Evolutionary conservation across 129 eudicot genomes (phyloP).

Genomic region (Flaveria ramosissima): DNA sequence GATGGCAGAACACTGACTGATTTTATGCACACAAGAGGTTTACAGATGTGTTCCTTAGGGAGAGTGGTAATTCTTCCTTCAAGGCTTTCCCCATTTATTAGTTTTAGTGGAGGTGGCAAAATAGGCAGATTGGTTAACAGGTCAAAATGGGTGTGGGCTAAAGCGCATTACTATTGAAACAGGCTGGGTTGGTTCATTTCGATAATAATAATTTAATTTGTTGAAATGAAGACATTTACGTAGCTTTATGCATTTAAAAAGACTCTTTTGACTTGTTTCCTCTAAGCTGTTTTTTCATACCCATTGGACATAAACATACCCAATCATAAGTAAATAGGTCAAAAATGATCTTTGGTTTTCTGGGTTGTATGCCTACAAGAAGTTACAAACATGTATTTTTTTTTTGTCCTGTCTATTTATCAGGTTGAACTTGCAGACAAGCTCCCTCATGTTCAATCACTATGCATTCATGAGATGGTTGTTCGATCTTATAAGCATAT

Average conservation of each 20-base stretch:
- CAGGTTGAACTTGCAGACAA: constrained; percentile 98
- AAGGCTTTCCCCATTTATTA: neutral
- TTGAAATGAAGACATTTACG: neutral
- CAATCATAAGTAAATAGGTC: neutral
- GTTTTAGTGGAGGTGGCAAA: neutral
- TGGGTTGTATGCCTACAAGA: neutral
- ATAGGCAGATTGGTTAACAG: neutral
- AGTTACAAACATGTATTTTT: constrained; percentile 11
- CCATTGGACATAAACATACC: neutral
- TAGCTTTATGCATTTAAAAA: neutral
- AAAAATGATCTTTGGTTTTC: neutral
- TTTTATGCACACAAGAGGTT: constrained; percentile 98
- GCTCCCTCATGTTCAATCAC: constrained; percentile 96
- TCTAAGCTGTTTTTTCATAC: neutral
- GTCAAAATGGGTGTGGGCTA: neutral
- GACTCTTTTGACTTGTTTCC: neutral
- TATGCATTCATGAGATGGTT: constrained; percentile 97
- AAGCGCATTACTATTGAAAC: neutral
- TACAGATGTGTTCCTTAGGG: constrained; percentile 93
- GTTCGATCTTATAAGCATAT: constrained; percentile 95
- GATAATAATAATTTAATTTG: neutral
- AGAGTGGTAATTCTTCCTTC: constrained; percentile 63
- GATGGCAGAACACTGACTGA: constrained; percentile 96
- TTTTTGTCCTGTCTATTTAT: constrained; percentile 10
- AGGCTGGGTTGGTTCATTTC: neutral